Percentiles rank a stretch among this genome's conserved stretches.
Evolutionary conservation across 306 rosid species (phyloP).

Genomic region (Quercus engelmannii): DNA sequence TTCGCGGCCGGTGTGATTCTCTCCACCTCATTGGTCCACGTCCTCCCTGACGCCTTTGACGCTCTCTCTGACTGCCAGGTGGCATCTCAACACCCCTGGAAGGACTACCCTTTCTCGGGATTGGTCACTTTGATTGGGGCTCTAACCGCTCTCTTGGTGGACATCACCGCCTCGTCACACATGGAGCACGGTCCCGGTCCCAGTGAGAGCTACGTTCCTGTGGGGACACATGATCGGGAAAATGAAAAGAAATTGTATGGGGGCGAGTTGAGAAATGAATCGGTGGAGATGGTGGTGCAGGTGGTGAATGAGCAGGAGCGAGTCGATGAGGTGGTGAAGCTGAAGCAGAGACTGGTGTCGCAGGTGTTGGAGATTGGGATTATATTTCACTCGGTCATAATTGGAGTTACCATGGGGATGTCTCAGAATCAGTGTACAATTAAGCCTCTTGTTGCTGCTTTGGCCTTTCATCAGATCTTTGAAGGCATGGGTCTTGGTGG

Average conservation of each 20-base stretch:
- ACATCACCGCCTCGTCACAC: slow-evolving; percentile 74
- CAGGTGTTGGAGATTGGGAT: slow-evolving; percentile 91
- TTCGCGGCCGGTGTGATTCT: slow-evolving; percentile 98
- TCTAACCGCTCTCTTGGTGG: slow-evolving; percentile 61
- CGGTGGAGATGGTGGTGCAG: slow-evolving; percentile 9
- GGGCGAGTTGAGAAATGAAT: slow-evolving; percentile 2
- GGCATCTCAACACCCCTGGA: slow-evolving; percentile 79
- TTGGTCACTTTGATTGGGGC: slow-evolving; percentile 72
- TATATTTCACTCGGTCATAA: slow-evolving; percentile 85
- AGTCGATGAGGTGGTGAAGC: slow-evolving; percentile 29
- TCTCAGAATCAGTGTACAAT: slow-evolving; percentile 93
- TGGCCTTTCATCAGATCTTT: slow-evolving; percentile 89
- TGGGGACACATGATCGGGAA: slow-evolving; percentile 29
- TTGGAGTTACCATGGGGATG: slow-evolving; percentile 94
- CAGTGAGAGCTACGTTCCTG: slow-evolving; percentile 48
- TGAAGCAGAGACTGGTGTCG: slow-evolving; percentile 84
- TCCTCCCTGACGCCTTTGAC: slow-evolving; percentile 82
- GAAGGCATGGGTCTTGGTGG: slow-evolving; percentile 99
- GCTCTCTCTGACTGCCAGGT: slow-evolving; percentile 87
- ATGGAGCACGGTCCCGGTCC: slow-evolving; percentile 38
- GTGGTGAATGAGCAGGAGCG: slow-evolving; percentile 13
- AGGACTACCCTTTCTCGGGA: slow-evolving; percentile 86
- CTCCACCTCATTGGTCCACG: slow-evolving; percentile 94
- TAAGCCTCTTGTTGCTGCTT: slow-evolving; percentile 76
- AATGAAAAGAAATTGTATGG: slow-evolving; percentile 20